A percentile compares a stretch with the other conserved stretches of the same genome.
phyloP scores from a whole-genome alignment of 331 rosid genomes.

The Saraca asoca region DNA sequence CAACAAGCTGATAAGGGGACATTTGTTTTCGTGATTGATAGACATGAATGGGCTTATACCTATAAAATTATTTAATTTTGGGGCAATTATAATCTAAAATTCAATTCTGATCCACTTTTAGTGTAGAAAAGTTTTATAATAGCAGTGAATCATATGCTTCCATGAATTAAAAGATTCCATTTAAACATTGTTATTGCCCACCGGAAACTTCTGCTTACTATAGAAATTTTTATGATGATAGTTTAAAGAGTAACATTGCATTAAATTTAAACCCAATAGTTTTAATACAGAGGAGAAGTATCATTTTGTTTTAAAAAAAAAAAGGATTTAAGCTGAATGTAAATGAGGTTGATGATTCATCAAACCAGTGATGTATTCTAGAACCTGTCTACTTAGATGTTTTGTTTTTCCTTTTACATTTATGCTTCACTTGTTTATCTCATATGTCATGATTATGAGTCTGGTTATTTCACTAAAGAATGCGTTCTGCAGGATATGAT shows the following conservation, averaged over 20 bases:
- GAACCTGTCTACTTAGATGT: neutral
- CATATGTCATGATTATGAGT: neutral
- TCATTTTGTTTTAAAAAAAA: neutral
- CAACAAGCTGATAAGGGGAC: neutral
- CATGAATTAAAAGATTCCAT: too few species aligned
- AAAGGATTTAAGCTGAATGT: neutral
- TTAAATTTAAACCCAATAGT: neutral
- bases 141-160: too few species aligned
- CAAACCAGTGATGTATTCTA: neutral
- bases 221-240: too few species aligned
- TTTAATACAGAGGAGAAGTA: conserved; percentile 10
- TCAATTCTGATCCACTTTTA: too few species aligned
- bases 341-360: conserved; percentile 3
- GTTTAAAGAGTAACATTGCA: too few species aligned
- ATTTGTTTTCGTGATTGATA: neutral
- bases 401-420: conserved; percentile 3
- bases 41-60: neutral
- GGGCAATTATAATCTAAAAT: neutral
- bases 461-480: conserved; percentile 4
- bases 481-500: neutral
- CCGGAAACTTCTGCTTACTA: too few species aligned
- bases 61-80: neutral
- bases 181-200: too few species aligned
- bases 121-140: too few species aligned
- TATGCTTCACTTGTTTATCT: conserved; percentile 4